Evolutionary conservation across 1,284 basidiomycete genomes (phyloP).

Genomic region (Ganoderma lucidum): DNA sequence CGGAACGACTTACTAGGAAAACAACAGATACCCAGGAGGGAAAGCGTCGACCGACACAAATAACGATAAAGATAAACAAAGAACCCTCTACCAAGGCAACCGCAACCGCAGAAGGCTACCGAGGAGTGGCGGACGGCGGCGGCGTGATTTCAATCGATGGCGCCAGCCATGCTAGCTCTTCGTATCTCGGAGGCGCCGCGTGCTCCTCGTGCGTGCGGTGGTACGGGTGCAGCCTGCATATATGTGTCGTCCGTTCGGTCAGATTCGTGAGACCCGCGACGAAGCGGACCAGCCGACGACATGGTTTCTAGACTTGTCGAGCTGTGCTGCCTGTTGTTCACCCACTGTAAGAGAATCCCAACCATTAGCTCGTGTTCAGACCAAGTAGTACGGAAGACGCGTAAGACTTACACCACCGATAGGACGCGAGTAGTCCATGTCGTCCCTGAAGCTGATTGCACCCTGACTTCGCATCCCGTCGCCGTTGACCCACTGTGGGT

Average conservation of each 20-base stretch:
- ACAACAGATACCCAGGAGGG: not conserved
- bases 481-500: slow-evolving; percentile 41
- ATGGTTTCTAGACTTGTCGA: slow-evolving; percentile 48
- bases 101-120: not conserved
- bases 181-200: not conserved
- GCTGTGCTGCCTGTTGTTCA: slow-evolving; percentile 49
- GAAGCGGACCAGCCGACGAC: slow-evolving; percentile 18
- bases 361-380: slow-evolving; percentile 14
- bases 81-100: not conserved
- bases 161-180: not conserved
- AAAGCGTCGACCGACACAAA: not conserved
- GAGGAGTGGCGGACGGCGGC: not conserved
- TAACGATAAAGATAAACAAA: not conserved
- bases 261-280: slow-evolving; percentile 25
- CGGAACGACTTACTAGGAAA: too few species aligned
- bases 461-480: slow-evolving; percentile 44
- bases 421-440: slow-evolving; percentile 54
- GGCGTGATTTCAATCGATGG: not conserved
- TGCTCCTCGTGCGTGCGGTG: not conserved
- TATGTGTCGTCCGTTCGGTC: slow-evolving; percentile 15
- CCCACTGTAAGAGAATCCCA: slow-evolving; percentile 38
- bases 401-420: slow-evolving; percentile 48
- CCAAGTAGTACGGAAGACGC: not conserved
- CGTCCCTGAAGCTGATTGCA: slow-evolving; percentile 49
- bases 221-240: not conserved